Evolutionary conservation across 257 asterid genomes (phyloP).

Genomic region (Agastache rugosa): DNA sequence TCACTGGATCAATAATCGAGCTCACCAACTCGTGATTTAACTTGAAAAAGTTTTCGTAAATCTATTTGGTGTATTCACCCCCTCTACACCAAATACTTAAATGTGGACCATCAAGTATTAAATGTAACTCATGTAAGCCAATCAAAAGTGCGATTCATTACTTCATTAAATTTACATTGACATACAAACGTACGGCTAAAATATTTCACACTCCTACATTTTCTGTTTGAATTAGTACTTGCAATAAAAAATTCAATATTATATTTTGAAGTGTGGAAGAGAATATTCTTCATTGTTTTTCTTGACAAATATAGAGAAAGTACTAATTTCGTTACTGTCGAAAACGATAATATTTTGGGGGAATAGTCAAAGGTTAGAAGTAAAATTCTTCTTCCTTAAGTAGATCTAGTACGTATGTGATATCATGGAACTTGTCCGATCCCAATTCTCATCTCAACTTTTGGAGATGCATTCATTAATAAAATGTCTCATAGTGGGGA

Average conservation of each 20-base stretch:
- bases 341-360: constrained; percentile 28
- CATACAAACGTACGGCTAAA: background rate
- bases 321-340: background rate
- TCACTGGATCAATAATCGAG: no score
- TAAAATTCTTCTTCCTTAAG: constrained; percentile 26
- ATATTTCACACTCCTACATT: background rate
- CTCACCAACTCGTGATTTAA: no score
- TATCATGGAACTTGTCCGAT: constrained; percentile 22
- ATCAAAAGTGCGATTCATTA: background rate
- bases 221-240: background rate
- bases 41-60: no score
- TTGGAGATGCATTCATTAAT: constrained; percentile 34
- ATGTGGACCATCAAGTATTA: no score
- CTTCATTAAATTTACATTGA: background rate
- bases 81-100: no score
- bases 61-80: no score
- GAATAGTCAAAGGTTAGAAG: constrained; percentile 19
- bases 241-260: background rate
- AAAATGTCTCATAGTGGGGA: constrained; percentile 45
- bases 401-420: constrained; percentile 38
- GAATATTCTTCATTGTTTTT: background rate
- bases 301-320: background rate
- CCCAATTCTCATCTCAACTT: constrained; percentile 46
- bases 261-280: background rate
- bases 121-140: background rate